phyloP scores from a whole-genome alignment of 2,329 filamentous ascomycete species.

The Sclerotiophoma versabilis region DNA sequence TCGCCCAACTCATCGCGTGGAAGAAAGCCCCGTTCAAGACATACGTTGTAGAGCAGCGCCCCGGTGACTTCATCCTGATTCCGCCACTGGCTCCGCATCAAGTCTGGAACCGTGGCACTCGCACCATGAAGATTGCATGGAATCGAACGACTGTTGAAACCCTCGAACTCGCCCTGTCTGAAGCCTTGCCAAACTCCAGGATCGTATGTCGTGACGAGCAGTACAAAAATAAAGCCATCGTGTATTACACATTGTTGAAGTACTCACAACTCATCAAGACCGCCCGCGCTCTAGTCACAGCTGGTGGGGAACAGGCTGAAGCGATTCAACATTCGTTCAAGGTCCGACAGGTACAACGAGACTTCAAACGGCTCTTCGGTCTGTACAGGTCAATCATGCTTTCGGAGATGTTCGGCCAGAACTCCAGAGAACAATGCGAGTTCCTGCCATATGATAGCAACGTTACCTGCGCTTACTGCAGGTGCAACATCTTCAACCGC shows the following conservation, averaged over 20 bases:
- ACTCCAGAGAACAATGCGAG: constrained; percentile 73
- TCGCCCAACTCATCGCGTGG: constrained; percentile 95
- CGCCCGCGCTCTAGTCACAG: constrained; percentile 63
- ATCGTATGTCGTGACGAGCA: constrained; percentile 96
- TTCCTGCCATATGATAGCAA: constrained; percentile 85
- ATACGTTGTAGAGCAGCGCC: constrained; percentile 88
- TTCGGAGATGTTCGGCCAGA: constrained; percentile 82
- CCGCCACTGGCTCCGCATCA: constrained; percentile 94
- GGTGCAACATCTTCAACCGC: constrained; percentile 95
- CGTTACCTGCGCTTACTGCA: constrained; percentile 93
- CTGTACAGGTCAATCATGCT: constrained; percentile 81
- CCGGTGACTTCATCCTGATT: constrained; percentile 91
- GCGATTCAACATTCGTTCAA: constrained; percentile 54
- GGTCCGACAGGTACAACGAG: constrained; percentile 75
- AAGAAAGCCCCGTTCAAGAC: constrained; percentile 92
- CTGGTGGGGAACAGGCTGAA: constrained; percentile 46
- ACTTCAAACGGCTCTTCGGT: constrained; percentile 81
- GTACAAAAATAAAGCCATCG: constrained; percentile 97
- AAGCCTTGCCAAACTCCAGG: constrained; percentile 86
- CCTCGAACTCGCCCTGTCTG: constrained; percentile 81
- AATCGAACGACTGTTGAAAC: constrained; percentile 95
- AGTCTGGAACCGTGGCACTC: constrained; percentile 95
- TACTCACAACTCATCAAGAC: constrained; percentile 70
- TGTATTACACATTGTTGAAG: constrained; percentile 85
- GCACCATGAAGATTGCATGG: constrained; percentile 98